Evolutionary conservation across 1,284 basidiomycete genomes (phyloP), one percentile per base, ranked within the genome.

Genomic region (Porphyrellus sp.): DNA sequence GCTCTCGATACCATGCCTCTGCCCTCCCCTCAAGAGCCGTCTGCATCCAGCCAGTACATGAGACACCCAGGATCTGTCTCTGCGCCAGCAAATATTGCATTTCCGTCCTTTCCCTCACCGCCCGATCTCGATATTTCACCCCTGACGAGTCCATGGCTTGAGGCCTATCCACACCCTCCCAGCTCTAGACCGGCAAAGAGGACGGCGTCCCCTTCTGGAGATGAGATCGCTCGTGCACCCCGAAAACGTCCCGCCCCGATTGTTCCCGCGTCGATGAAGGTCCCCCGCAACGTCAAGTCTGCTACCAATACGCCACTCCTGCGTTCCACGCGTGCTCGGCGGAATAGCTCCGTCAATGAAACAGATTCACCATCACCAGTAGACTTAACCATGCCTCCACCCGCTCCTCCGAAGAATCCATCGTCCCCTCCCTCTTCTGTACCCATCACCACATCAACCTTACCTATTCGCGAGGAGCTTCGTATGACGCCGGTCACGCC

Each of bases 361-460:
- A 86, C 63, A 23, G 69, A 68, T 46, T 86, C 86, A 0, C 89
- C 91, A 0, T 91, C 88, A 2, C 90, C 91, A 1, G 89, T 93
- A 1, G 91, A 93, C 68, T 69, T 91, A 18, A 81, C 86, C 8
- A 89, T 90, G 86, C 86, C 86, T 3, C 88, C 89, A n/a, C 91
- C 85, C 11, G 81, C 81, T 6, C 77, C 65, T 27, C 65, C 69
- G 16, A 63, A 49, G 28, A 55, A 51, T 12, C 39, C 58, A 13
- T 50, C 55, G 6, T 53, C 64, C 20, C 46, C 63, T 8, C 41
- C 63, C 11, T 55, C 44, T 21, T 55, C 63, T 13, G 25, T 38
- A 7, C 45, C 51, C 5, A 31, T 31, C 6, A 40, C 44, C 1
- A 46, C 48, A 6, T 18, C 45, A 28, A 24, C 45, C 21, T 25